phyloP scores from a whole-genome alignment of 1,284 basidiomycete genomes.

The Hemileia vastatrix region DNA sequence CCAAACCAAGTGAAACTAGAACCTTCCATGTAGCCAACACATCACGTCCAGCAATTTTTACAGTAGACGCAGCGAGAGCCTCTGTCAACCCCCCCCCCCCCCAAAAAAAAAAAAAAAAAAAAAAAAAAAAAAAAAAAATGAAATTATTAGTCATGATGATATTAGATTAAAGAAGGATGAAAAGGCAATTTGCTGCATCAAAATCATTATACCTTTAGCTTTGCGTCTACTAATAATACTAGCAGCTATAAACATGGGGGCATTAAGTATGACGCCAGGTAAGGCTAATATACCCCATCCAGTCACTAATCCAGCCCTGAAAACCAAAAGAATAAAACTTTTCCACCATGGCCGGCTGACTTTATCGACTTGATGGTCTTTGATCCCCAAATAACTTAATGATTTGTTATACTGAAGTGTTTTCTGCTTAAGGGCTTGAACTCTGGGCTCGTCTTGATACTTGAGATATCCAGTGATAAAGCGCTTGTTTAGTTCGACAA shows the following conservation, averaged over 20 bases:
- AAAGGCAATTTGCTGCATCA: not conserved
- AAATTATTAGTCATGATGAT: not conserved
- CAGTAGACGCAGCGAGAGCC: constrained; percentile 88
- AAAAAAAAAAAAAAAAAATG: constrained; percentile 9
- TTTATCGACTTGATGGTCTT: constrained; percentile 94
- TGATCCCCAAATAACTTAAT: constrained; percentile 82
- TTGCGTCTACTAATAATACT: constrained; percentile 79
- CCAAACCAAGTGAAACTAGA: constrained; percentile 80
- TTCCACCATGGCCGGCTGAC: constrained; percentile 63
- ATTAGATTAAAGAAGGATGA: not conserved
- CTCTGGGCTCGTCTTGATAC: constrained; percentile 86
- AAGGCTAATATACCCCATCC: constrained; percentile 81
- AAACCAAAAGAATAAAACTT: constrained; percentile 70
- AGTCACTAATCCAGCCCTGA: constrained; percentile 68
- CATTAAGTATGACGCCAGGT: constrained; percentile 88
- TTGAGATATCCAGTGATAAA: constrained; percentile 87
- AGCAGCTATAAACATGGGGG: constrained; percentile 88
- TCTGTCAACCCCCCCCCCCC: too few species aligned
- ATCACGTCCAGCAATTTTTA: constrained; percentile 90
- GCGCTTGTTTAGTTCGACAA: constrained; percentile 90
- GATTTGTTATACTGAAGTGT: constrained; percentile 91
- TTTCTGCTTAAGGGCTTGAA: constrained; percentile 68
- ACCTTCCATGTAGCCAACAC: constrained; percentile 98
- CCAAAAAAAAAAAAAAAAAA: too few species aligned
- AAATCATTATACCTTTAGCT: constrained; percentile 62